These are phyloP conservation scores for Hanseniaspora clermontiae DNA, from an alignment of 805 yeast genomes.

Conservation along the genomic window DNA sequence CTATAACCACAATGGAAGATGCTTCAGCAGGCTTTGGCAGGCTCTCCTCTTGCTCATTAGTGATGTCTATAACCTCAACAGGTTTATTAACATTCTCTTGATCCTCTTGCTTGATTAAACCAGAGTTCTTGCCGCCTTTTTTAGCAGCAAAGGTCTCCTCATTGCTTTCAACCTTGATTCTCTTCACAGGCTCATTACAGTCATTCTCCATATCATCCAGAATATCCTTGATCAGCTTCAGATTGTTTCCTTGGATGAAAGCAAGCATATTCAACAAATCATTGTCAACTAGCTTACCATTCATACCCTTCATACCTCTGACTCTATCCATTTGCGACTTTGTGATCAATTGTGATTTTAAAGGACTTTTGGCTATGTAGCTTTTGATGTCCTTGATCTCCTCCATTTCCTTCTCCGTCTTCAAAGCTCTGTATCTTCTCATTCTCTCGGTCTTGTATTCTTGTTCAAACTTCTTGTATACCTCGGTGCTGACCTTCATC, in stretches of 20 bases:
- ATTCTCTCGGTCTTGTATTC: constrained; percentile 13
- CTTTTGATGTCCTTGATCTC: background rate
- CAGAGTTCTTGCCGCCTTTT: background rate
- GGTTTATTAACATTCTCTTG: background rate
- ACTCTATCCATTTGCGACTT: background rate
- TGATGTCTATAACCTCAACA: too few species aligned
- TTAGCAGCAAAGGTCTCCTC: background rate
- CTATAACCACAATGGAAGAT: too few species aligned
- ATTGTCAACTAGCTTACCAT: constrained; percentile 6
- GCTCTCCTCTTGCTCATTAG: too few species aligned
- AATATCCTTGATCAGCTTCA: constrained; percentile 1
- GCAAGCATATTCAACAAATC: constrained; percentile 8
- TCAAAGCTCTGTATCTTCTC: constrained; percentile 12
- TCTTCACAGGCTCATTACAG: background rate
- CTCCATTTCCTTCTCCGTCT: background rate
- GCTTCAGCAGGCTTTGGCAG: too few species aligned
- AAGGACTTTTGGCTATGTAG: background rate
- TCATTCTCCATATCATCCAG: constrained; percentile 5
- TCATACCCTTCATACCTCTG: background rate
- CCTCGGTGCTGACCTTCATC: constrained; percentile 1
- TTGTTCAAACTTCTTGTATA: constrained; percentile 7
- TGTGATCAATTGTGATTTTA: background rate
- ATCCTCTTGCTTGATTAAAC: background rate
- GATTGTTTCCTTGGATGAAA: constrained; percentile 9
- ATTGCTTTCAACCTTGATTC: background rate